phyloP scores from a whole-genome alignment of 169 alveolate genomes.

The Eimeria tenella region DNA sequence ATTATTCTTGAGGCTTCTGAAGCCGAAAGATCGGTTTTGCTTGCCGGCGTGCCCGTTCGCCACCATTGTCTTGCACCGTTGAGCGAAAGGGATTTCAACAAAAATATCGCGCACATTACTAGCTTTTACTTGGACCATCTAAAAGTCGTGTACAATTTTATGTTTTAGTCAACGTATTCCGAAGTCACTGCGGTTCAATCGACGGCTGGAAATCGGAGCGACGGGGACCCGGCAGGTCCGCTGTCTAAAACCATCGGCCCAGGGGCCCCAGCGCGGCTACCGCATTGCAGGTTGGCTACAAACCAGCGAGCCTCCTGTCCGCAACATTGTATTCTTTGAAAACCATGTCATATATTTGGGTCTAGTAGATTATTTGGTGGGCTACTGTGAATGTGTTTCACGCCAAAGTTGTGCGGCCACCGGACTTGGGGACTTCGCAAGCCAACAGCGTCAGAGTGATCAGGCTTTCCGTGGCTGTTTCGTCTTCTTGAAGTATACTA shows the following conservation, averaged over 20 bases:
- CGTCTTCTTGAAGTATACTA: not conserved
- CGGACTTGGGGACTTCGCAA: conserved; percentile 21
- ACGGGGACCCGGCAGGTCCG: conserved; percentile 33
- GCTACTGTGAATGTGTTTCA: conserved; percentile 14
- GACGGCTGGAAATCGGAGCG: conserved; percentile 16
- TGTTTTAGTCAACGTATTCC: not conserved
- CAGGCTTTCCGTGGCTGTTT: conserved; percentile 7
- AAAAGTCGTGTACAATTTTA: no score
- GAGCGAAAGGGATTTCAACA: not conserved
- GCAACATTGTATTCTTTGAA: not conserved
- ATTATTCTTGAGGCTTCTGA: not conserved
- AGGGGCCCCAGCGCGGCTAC: conserved; percentile 68
- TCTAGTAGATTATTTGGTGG: not conserved
- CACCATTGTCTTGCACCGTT: conserved; percentile 17
- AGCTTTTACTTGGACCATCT: no score
- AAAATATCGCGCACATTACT: no score
- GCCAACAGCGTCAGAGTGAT: conserved; percentile 49
- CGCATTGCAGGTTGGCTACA: conserved; percentile 42
- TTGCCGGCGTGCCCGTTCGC: conserved; percentile 9
- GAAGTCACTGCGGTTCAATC: not conserved
- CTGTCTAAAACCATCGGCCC: conserved; percentile 76
- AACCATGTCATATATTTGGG: conserved; percentile 36
- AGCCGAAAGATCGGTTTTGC: not conserved
- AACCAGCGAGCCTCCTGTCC: conserved; percentile 27
- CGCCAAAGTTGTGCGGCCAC: not conserved